These are phyloP conservation scores for Russula sp. DNA, from an alignment of 768 basidiomycete species.

Conservation along the genomic window DNA sequence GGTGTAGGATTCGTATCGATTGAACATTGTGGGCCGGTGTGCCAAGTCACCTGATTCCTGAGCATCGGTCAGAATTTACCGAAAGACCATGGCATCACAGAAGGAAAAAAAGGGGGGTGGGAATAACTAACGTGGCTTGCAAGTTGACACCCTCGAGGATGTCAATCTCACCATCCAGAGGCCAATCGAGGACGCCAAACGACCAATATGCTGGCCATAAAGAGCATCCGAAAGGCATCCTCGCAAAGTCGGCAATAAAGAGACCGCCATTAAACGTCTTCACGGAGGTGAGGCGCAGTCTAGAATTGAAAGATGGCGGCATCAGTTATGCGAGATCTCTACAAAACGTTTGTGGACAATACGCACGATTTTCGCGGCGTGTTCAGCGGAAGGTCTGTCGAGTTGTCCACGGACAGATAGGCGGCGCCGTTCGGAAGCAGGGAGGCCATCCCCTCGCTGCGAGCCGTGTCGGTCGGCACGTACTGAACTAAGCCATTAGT, in stretches of 20 bases:
- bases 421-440: not conserved
- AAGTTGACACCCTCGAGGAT: conserved; percentile 33
- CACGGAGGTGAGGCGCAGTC: not conserved
- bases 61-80: no score
- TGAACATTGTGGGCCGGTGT: not conserved
- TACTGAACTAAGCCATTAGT: not conserved
- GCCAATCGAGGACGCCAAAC: not conserved
- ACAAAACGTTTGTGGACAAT: no score
- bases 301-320: not conserved
- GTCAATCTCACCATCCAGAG: conserved; percentile 32
- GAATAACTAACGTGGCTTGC: not conserved
- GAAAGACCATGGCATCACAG: not conserved
- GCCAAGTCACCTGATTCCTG: conserved; percentile 21
- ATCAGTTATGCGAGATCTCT: not conserved
- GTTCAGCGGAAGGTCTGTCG: conserved; percentile 14
- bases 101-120: not conserved
- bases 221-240: conserved; percentile 1
- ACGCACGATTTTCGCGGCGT: conserved; percentile 22
- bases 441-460: not conserved
- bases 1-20: not conserved
- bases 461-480: not conserved
- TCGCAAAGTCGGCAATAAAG: not conserved
- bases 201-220: not conserved
- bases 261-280: not conserved
- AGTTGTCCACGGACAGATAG: conserved; percentile 5